Base-by-base conservation (phyloP, 2,329 filamentous ascomycete genomes). In the Dothideomycetidae sp. region DNA sequence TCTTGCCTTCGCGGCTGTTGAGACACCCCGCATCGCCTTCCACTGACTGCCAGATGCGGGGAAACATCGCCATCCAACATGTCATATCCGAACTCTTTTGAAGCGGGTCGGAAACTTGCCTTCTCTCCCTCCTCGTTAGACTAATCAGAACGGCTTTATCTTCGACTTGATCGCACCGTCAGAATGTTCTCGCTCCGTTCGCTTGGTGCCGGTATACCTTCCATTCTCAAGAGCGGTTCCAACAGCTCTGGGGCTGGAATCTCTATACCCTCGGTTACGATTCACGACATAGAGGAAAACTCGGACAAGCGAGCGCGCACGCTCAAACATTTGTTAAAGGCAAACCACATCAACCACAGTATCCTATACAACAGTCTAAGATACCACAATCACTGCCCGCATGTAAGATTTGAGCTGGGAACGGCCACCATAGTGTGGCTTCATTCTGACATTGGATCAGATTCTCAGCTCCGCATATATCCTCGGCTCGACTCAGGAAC, bases 291-390 rank as follows among this genome's bases (percentile, higher is more conserved):
- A 49, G 88, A 96, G 61, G 79, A 78, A 4, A 69, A 75, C 33
- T 70, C 76, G 5, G 84, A 92, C 53, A 88, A 83, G 56, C 69
- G 81, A 40, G 75, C 80, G 12, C 70, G 88, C 43, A 82, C 82
- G 13, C 67, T 98, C 44, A 94, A 93, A 62, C 85, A 96, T 59
- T 66, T 98, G 10, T 58, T 98, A 43, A 83, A 81, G 57, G 78
- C 86, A 36, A 96, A 96, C 56, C 90, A 98, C 61, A 78, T 78
- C 47, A 93, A 90, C 54, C 73, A 93, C 59, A 75, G 84, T 19
- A 77, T 96, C 47, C 61, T 93, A 38, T 90, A 81, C 56, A 75
- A 86, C 54, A 56, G 80, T 37, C 63, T 80, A 3, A 64, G 71
- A 44, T 90, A 77, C 50, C 75, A 90, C 61, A 96, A 96, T 53